Conservation (phyloP, 345 rosid genomes). For the Isatis tinctoria region DNA sequence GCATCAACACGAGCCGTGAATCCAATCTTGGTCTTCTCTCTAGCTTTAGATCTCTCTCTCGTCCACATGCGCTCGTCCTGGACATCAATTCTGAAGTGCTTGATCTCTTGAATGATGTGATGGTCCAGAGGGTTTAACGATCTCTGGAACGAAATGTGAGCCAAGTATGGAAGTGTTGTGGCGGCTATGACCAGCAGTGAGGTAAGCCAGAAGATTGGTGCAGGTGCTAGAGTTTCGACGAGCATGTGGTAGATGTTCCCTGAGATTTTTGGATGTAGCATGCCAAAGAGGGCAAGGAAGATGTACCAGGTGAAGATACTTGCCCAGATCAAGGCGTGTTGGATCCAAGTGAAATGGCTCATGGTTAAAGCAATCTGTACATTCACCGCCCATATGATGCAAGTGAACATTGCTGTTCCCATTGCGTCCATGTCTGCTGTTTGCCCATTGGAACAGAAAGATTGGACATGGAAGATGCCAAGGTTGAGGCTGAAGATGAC, state of each 20-base stretch:
- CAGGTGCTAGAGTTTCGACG: constrained; percentile 44
- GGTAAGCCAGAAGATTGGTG: constrained; percentile 53
- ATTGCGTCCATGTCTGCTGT: constrained; percentile 47
- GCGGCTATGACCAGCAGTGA: constrained; percentile 44
- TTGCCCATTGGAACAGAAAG: constrained; percentile 41
- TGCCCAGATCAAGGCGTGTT: constrained; percentile 65
- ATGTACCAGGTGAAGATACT: constrained; percentile 66
- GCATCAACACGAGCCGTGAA: constrained; percentile 70
- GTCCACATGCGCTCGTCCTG: constrained; percentile 53
- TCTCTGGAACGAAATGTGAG: constrained; percentile 43
- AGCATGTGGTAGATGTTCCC: constrained; percentile 41
- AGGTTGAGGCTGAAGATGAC: constrained; percentile 47
- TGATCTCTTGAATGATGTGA: constrained; percentile 72
- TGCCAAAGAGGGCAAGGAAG: constrained; percentile 50
- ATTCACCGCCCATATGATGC: constrained; percentile 62
- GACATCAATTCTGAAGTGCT: constrained; percentile 44
- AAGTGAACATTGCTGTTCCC: constrained; percentile 55
- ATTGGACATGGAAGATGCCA: constrained; percentile 35
- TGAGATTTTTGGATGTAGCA: constrained; percentile 41
- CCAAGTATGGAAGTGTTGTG: constrained; percentile 49
- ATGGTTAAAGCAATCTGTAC: constrained; percentile 65
- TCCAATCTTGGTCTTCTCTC: constrained; percentile 48
- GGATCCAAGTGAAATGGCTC: constrained; percentile 83
- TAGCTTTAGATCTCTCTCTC: constrained; percentile 49
- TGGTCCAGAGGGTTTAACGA: constrained; percentile 58